Evolutionary conservation across 2,329 filamentous ascomycete genomes (phyloP), one percentile per base, ranked within the genome.

Genomic region (Aspergillus ruber): DNA sequence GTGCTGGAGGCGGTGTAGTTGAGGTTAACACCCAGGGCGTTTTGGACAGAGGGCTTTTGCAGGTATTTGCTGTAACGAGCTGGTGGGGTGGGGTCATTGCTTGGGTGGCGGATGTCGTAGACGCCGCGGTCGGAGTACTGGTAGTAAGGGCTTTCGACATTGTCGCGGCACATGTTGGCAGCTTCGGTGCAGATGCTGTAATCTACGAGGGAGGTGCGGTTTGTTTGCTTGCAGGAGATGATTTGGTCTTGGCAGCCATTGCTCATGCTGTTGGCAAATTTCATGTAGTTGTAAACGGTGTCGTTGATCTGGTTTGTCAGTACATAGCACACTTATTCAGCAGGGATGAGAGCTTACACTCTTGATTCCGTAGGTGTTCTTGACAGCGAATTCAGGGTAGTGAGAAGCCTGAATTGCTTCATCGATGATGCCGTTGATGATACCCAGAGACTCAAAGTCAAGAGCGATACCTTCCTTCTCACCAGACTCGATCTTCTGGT

Each of bases 11-110:
- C 61, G 3, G 76, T 77, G 66, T 77, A 85, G 60, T 84, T 85
- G 44, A 84, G 63, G 6, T 78, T 78, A 1, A 83, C 76, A 10
- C 84, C 84, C 18, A 88, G 75, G 1, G 80, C 78, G 17, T 77
- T 61, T 51, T 81, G 78, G 1, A 86, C 73, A 5, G 63, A 54
- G 9, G 74, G 73, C 40, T 77, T 75, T 59, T 86, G 85, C 45
- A 90, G 74, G 63, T 85, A 88, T 35, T 82, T 75, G 17, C 74
- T 56, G 62, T 84, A 85, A 45, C 78, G 80, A 32, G 66, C 68
- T 0, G 81, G 74, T 3, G 86, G 85, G 51, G 84, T 84, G 0
- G 85, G 80, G 59, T 86, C 77, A 5, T 70, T 52, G 70, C 64
- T 46, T 12, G 75, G 71, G 45, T 82, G 77, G 5, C 82, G 74